Percentiles rank a stretch among this genome's conserved stretches.
Evolutionary conservation across 1,284 basidiomycete genomes (phyloP).

Genomic region (Sporisorium graminicola): DNA sequence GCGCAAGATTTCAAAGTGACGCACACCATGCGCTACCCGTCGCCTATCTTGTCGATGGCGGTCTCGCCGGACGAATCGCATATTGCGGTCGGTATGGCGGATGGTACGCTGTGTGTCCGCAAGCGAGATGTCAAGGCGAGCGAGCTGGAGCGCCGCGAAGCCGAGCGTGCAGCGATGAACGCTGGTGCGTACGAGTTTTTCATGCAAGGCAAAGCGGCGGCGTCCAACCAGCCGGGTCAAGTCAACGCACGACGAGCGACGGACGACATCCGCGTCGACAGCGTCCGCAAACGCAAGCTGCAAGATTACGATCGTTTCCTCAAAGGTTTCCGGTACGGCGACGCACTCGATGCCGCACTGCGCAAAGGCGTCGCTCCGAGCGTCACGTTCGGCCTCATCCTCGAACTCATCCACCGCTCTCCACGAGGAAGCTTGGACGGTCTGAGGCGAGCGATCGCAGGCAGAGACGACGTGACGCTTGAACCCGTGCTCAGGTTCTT

Average conservation of each 20-base stretch:
- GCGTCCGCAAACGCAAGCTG: conserved; percentile 79
- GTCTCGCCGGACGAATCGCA: conserved; percentile 97
- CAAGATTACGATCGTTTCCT: conserved; percentile 89
- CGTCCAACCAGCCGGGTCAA: conserved; percentile 30
- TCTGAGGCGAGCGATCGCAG: conserved; percentile 84
- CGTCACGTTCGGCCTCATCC: conserved; percentile 89
- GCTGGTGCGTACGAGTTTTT: conserved; percentile 81
- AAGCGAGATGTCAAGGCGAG: conserved; percentile 79
- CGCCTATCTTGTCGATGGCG: conserved; percentile 90
- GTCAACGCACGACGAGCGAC: conserved; percentile 25
- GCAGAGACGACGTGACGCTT: conserved; percentile 92
- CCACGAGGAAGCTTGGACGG: conserved; percentile 76
- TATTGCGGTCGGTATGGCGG: conserved; percentile 94
- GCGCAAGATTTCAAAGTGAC: conserved; percentile 83
- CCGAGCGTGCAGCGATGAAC: conserved; percentile 73
- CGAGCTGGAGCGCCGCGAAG: conserved; percentile 74
- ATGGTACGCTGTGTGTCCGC: conserved; percentile 81
- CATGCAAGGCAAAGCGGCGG: conserved; percentile 58
- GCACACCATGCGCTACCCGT: conserved; percentile 98
- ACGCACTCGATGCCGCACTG: conserved; percentile 78
- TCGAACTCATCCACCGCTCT: conserved; percentile 86
- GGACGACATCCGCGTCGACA: conserved; percentile 74
- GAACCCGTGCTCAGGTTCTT: conserved; percentile 90
- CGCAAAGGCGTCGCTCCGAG: conserved; percentile 57
- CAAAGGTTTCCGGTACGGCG: conserved; percentile 93